Conservation (phyloP, 805 yeast species). For the Lipomyces orientalis region DNA sequence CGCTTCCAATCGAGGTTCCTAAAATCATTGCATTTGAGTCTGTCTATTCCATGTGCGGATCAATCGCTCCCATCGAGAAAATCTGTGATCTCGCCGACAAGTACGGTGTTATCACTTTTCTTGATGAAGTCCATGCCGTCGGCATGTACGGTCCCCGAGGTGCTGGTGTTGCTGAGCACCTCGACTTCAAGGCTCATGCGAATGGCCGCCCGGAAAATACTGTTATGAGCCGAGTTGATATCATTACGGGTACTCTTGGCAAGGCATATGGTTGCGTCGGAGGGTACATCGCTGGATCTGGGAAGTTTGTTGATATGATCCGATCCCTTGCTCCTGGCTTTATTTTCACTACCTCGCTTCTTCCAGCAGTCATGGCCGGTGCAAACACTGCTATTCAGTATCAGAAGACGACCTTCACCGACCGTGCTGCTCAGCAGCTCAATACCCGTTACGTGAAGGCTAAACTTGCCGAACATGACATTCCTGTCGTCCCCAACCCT, state of each 20-base stretch:
- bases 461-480: constrained; percentile 68
- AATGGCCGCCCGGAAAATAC: constrained; percentile 64
- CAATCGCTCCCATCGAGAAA: constrained; percentile 89
- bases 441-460: constrained; percentile 85
- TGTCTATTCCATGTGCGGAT: constrained; percentile 98
- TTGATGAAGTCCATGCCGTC: constrained; percentile 98
- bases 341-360: constrained; percentile 94
- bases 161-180: constrained; percentile 98
- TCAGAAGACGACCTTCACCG: constrained; percentile 76
- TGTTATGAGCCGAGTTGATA: constrained; percentile 87
- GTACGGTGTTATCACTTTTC: constrained; percentile 94
- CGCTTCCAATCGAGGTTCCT: constrained; percentile 85
- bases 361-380: constrained; percentile 98
- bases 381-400: constrained; percentile 84
- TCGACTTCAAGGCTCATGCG: constrained; percentile 84
- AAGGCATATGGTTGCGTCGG: constrained; percentile 97
- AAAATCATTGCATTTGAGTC: constrained; percentile 96
- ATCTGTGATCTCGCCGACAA: constrained; percentile 96
- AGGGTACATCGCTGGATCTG: constrained; percentile 93
- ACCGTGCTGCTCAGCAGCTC: constrained; percentile 82
- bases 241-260: constrained; percentile 97
- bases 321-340: constrained; percentile 97
- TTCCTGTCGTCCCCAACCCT: constrained; percentile 97
- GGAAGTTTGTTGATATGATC: constrained; percentile 87
- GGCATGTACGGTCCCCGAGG: constrained; percentile 99